Evolutionary conservation across 2,329 filamentous ascomycete genomes (phyloP), one percentile per base, ranked within the genome.

Genomic region (Talaromyces sp.): DNA sequence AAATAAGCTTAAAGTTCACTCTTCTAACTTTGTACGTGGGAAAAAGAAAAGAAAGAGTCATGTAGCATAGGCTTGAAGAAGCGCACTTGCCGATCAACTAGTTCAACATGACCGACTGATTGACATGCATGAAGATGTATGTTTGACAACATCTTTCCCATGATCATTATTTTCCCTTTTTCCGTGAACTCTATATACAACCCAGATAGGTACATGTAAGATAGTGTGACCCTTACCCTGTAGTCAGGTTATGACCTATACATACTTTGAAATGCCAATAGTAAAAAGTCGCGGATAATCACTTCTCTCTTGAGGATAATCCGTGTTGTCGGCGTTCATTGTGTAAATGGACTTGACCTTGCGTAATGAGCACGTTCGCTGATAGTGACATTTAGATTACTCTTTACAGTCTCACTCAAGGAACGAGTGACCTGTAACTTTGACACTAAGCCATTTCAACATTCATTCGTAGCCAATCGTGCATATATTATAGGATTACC

Each of bases 41-140:
- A 28, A 37, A 52, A 52, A 17, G 15, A 22, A 52, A 51, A 37
- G 19, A 28, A 52, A 52, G 22, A 52, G 33, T 25, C 17, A 51
- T 22, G 48, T n/a, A 37, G 13, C 22, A 31, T 52, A 11, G 33
- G 11, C 35, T 39, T 37, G 35, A 48, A 46, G 43, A 46, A 48
- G 45, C 48, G 33, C 48, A 52, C 19, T 52, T 52, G 48, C 48
- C 48, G 48, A 52, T 52, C 35, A 52, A 25, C n/a, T 35, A 31
- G 6, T 37, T 37, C 33, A 37, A n/a, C 31, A 51, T 51, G 33
- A 52, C 48, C 21, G 35, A 39, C 35, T 37, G 19, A 48, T 7
- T 19, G 10, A 13, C 5, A 48, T 48, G 45, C 45, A 21, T 39
- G 39, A 22, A 19, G 4, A n/a, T 52, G 48, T 35, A 48, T 48